Conservation (phyloP, 306 rosid genomes). For the Glycyrrhiza uralensis region DNA sequence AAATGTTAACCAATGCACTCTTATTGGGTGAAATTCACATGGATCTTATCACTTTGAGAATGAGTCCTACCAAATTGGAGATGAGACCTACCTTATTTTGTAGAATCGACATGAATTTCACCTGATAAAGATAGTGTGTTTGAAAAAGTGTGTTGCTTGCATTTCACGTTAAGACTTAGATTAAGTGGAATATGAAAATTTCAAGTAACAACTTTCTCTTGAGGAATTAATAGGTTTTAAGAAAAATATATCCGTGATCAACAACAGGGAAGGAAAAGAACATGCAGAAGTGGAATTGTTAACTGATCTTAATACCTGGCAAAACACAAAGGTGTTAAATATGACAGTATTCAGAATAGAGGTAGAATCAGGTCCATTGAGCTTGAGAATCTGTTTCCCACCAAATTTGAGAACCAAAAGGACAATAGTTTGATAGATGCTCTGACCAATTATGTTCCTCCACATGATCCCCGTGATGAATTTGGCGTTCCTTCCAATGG, state of each 20-base stretch:
- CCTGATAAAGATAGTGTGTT: too few relatives aligned
- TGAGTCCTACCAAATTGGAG: too few relatives aligned
- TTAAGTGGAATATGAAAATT: background rate
- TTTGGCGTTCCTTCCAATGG: conserved; percentile 54
- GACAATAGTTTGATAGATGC: conserved; percentile 66
- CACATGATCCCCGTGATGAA: conserved; percentile 74
- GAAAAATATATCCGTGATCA: background rate
- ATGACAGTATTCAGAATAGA: conserved; percentile 56
- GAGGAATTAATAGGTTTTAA: background rate
- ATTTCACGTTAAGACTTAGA: too few relatives aligned
- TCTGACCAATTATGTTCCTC: conserved; percentile 89
- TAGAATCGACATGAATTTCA: too few relatives aligned
- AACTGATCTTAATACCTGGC: conserved; percentile 62
- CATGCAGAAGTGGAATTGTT: background rate
- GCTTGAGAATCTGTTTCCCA: conserved; percentile 51
- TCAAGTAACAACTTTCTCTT: background rate
- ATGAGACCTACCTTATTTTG: too few relatives aligned
- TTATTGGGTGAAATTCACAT: too few relatives aligned
- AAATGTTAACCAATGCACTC: too few relatives aligned
- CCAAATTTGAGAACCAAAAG: conserved; percentile 57
- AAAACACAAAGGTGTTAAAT: conserved; percentile 86
- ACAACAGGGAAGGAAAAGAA: background rate
- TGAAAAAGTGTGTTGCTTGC: too few relatives aligned
- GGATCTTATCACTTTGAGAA: too few relatives aligned
- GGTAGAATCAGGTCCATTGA: conserved; percentile 48